Base-by-base conservation (phyloP, 768 basidiomycete genomes). In the Amanita fuliginea region DNA sequence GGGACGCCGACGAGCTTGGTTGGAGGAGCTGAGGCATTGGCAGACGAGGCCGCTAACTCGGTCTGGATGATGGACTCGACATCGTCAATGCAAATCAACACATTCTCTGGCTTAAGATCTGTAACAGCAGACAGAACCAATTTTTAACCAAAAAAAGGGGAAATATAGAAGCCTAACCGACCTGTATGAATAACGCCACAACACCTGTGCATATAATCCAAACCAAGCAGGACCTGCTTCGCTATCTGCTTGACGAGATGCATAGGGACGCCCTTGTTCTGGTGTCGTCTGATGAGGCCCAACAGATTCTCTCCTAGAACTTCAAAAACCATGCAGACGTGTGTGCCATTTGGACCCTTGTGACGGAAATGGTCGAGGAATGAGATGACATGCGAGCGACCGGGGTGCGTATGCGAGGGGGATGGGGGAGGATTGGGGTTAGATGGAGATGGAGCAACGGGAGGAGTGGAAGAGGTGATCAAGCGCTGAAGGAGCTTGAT, bases 251-350 rank as follows among this genome's bases (percentile, higher is more conserved):
- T 86, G 55, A 95, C 91, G 56, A 98, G 70, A 44, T 73, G 82
- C 74, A 91, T 88, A 11, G 95, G 94, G 1, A 98, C 94, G 55
- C 95, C 95, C 59, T 95, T 93, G 70, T 92, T 93, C 72, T 98
- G 94, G 70, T 98, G 92, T 9, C 95, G 80, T 67, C 96, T 97
- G 76, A 98, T 96, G 58, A 99, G 78, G 4, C 86, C 93, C 2
- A 98, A 78, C 2, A 99, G 73, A 63, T 95, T 97, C 68, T 99
- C 95, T 53, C 95, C 96, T 7, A 99, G 78, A 21, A 98, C 96
- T 65, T 99, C 96, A 60, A 97, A 97, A 11, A 96, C 93, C 96
- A 99, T 98, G 75, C 96, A 98, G 57, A 99, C 88, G 67, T 99
- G 96, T 13, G 79, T 84, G 33, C 96, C 96, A 63, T 99, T 96